A percentile compares a stretch with the other conserved stretches of the same genome.
Evolutionary conservation across 164 flowering plant genomes (phyloP).

Genomic region (Litsea cubeba): DNA sequence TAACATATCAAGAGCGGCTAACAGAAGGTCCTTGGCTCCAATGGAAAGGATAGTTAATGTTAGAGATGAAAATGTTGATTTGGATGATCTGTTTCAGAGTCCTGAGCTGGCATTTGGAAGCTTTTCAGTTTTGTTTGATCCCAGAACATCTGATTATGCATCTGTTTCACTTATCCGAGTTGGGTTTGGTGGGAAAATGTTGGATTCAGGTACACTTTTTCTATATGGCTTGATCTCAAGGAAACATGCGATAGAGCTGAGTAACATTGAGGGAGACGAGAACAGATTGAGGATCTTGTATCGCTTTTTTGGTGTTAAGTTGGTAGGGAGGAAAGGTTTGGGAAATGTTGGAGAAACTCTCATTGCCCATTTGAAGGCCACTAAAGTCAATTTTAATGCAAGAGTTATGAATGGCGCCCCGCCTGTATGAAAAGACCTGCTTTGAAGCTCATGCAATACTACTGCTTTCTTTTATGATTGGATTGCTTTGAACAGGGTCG

Average conservation of each 20-base stretch:
- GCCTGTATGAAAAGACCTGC: neutral
- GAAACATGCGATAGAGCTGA: constrained; percentile 51
- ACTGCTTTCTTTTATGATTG: neutral
- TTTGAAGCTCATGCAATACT: neutral
- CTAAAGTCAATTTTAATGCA: constrained; percentile 12
- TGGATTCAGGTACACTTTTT: constrained; percentile 20
- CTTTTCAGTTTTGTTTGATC: constrained; percentile 59
- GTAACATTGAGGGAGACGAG: constrained; percentile 48
- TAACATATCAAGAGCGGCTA: constrained; percentile 64
- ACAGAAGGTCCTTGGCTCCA: constrained; percentile 37
- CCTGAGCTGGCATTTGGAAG: constrained; percentile 67
- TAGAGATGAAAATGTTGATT: constrained; percentile 29
- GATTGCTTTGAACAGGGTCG: neutral
- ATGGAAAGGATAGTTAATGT: constrained; percentile 19
- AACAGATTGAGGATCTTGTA: constrained; percentile 40
- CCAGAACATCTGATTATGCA: constrained; percentile 41
- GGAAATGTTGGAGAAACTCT: constrained; percentile 47
- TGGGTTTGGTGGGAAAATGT: constrained; percentile 32
- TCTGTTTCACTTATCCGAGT: constrained; percentile 45
- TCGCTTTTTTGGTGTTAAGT: constrained; percentile 35
- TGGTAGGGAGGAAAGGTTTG: constrained; percentile 59
- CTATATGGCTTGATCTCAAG: constrained; percentile 57
- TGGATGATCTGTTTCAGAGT: constrained; percentile 40
- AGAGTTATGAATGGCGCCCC: neutral
- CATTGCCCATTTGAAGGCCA: constrained; percentile 35